Percentiles rank a stretch among this genome's conserved stretches.
Conservation (phyloP, 345 rosid species). For the Gossypium arboreum region DNA sequence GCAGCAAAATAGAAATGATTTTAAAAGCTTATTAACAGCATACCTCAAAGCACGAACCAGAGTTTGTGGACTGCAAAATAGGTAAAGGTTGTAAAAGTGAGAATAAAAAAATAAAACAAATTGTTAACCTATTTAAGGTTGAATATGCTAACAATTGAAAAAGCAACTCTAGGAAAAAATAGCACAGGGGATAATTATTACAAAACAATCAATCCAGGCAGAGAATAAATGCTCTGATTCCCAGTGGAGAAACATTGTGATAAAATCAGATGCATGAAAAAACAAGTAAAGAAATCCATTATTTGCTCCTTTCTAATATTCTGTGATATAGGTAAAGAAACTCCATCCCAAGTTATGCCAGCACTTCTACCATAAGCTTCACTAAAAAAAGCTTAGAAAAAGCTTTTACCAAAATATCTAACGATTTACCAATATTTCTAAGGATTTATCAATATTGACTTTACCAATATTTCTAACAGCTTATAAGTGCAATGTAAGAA, state of each 20-base stretch:
- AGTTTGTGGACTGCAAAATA: constrained; percentile 88
- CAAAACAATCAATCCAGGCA: constrained; percentile 10
- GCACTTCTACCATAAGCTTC: neutral
- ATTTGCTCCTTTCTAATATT: neutral
- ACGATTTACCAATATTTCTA: neutral
- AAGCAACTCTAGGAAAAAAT: neutral
- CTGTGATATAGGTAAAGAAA: neutral
- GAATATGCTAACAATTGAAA: constrained; percentile 2
- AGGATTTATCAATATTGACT: neutral
- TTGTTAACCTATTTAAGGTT: neutral
- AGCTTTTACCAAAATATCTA: no score
- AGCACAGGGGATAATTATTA: neutral
- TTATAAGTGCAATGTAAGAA: neutral
- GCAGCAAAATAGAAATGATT: neutral
- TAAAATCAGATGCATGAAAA: neutral
- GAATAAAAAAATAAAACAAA: neutral
- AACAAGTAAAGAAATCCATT: neutral
- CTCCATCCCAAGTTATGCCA: neutral
- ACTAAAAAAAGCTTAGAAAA: neutral
- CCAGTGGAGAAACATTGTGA: neutral
- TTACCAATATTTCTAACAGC: neutral
- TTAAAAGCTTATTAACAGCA: constrained; percentile 16
- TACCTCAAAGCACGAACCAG: constrained; percentile 98
- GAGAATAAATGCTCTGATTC: neutral
- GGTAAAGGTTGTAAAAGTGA: constrained; percentile 18